A percentile compares a stretch with the other conserved stretches of the same genome.
Conservation (phyloP, 345 rosid genomes). For the Noccaea caerulescens region DNA sequence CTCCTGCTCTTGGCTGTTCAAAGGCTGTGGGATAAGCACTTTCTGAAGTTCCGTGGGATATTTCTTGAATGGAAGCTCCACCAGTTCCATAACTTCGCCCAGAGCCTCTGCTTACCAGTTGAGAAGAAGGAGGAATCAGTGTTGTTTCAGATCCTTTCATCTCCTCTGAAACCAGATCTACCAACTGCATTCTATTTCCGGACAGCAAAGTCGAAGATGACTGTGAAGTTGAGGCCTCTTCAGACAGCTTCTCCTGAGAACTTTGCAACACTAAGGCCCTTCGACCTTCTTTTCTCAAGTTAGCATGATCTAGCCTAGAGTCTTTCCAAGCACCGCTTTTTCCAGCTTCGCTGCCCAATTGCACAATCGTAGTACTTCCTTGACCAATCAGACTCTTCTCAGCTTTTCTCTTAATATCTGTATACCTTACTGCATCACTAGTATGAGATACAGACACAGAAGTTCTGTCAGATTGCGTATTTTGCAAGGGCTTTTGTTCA, state of each 20-base stretch:
- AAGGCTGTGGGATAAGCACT: slow-evolving; percentile 46
- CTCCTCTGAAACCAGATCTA: slow-evolving; percentile 46
- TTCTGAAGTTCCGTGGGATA: slow-evolving; percentile 49
- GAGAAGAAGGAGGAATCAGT: slow-evolving; percentile 64
- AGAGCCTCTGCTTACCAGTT: slow-evolving; percentile 51
- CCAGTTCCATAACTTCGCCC: slow-evolving; percentile 35
- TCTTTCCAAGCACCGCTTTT: slow-evolving; percentile 42
- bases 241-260: slow-evolving; percentile 46
- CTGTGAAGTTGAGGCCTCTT: slow-evolving; percentile 48
- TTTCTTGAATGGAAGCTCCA: slow-evolving; percentile 48
- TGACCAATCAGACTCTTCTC: slow-evolving; percentile 53
- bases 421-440: slow-evolving; percentile 43
- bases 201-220: slow-evolving; percentile 50
- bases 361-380: slow-evolving; percentile 45
- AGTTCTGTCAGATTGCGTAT: slow-evolving; percentile 50
- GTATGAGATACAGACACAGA: slow-evolving; percentile 49
- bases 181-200: slow-evolving; percentile 43
- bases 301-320: slow-evolving; percentile 43
- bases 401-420: slow-evolving; percentile 49
- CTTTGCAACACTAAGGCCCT: slow-evolving; percentile 40
- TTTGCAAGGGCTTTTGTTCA: slow-evolving; percentile 46
- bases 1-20: slow-evolving; percentile 42
- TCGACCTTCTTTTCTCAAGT: slow-evolving; percentile 42
- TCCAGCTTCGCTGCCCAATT: slow-evolving; percentile 42
- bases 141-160: slow-evolving; percentile 52